Evolutionary conservation across 108 stramenopile species (phyloP).

Genomic region (Fragilaria crotonensis): DNA sequence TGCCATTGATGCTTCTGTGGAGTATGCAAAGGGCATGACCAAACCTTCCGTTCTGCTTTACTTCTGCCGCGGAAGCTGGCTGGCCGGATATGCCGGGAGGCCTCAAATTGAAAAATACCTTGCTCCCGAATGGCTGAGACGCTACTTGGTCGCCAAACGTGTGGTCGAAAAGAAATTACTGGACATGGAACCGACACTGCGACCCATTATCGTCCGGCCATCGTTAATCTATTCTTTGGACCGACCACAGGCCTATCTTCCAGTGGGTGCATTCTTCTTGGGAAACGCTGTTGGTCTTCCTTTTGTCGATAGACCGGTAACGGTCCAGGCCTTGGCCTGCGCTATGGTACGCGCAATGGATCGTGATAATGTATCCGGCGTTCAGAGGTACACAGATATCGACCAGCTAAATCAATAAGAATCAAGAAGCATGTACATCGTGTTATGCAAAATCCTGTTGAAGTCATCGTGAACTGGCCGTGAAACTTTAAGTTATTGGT

Average conservation of each 20-base stretch:
- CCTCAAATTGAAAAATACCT: constrained; percentile 33
- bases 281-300: constrained; percentile 65
- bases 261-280: constrained; percentile 58
- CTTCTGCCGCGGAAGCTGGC: constrained; percentile 78
- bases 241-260: constrained; percentile 36
- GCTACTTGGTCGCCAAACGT: constrained; percentile 70
- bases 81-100: constrained; percentile 78
- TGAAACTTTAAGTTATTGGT: too few species aligned
- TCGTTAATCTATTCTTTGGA: constrained; percentile 79
- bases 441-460: too few species aligned
- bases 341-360: constrained; percentile 55
- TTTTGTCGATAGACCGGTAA: constrained; percentile 79
- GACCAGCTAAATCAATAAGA: constrained; percentile 8
- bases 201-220: constrained; percentile 60
- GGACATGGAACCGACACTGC: constrained; percentile 28
- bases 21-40: constrained; percentile 21
- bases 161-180: constrained; percentile 52
- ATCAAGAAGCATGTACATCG: too few species aligned
- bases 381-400: constrained; percentile 31
- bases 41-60: constrained; percentile 60
- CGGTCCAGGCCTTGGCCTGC: constrained; percentile 66
- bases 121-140: constrained; percentile 72
- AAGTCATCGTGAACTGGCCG: too few species aligned
- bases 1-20: constrained; percentile 51
- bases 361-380: constrained; percentile 11